These are phyloP conservation scores for Beta vulgaris DNA, from an alignment of 148 eudicot genomes.

Conservation along the genomic window DNA sequence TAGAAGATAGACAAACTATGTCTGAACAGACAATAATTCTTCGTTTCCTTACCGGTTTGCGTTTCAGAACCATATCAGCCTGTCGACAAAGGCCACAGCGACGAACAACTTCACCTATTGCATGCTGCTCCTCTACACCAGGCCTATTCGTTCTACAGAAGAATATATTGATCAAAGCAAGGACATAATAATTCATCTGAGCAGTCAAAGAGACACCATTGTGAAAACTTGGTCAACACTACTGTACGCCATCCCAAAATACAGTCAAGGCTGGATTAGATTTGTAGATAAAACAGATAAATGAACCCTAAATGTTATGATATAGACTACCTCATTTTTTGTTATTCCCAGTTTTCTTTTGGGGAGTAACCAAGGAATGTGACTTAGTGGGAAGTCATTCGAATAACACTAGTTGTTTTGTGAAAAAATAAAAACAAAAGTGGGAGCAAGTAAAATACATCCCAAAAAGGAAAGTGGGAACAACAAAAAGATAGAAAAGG, in stretches of 20 bases:
- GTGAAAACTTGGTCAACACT: no score
- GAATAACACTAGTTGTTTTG: no score
- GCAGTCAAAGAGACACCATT: background rate
- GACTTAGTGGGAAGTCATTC: no score
- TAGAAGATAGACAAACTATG: slow-evolving; percentile 5
- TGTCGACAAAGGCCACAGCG: slow-evolving; percentile 70
- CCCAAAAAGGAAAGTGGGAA: no score
- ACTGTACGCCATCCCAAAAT: background rate
- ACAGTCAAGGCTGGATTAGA: background rate
- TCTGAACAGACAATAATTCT: background rate
- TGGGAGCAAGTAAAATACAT: no score
- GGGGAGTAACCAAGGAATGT: no score
- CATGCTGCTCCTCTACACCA: slow-evolving; percentile 51
- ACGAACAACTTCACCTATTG: slow-evolving; percentile 57
- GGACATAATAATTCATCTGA: background rate
- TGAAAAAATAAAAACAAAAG: no score
- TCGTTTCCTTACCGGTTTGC: slow-evolving; percentile 55
- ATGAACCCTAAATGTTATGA: background rate
- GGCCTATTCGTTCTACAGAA: slow-evolving; percentile 60
- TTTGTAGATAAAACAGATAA: background rate
- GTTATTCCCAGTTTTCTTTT: no score
- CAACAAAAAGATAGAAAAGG: no score
- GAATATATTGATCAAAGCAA: background rate
- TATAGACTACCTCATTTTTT: no score
- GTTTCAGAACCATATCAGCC: slow-evolving; percentile 80